Base-by-base conservation (phyloP, 2,329 filamentous ascomycete species). In the Cordyceps militaris region DNA sequence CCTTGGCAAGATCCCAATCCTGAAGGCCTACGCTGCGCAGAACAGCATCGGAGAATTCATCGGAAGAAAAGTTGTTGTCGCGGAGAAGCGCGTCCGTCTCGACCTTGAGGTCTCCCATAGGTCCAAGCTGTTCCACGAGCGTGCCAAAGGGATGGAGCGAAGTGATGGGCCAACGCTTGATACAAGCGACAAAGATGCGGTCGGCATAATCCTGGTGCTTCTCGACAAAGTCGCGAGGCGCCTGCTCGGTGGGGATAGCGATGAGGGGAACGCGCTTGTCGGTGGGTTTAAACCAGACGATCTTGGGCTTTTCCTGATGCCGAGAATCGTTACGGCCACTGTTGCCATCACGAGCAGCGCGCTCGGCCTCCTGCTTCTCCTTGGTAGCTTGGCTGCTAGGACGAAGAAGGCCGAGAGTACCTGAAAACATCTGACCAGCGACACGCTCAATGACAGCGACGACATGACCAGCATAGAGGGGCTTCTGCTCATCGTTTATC, bases 241-340 rank as follows among this genome's bases (percentile, higher is more conserved):
- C 94, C 75, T 99, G 94, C 73, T 99, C 94, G 3, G 94, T 99
- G 1, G 94, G 94, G 63, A 99, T 99, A 56, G 94, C 94, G 72
- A 99, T 99, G 63, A 99, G 80, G 51, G 94, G 94, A 49, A 99
- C 94, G 69, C 94, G 91, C 83, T 99, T 97, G 76, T 99, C 94
- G 1, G 94, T 99, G 59, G 94, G 94, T 80, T 99, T 99, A 79
- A 99, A 99, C 94, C 94, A 99, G 43, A 99, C 94, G 74, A 99
- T 99, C 85, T 99, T 99, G 62, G 94, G 94, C 76, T 97, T 97
- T 63, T 99, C 94, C 70, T 95, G 91, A 56, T 74, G 72, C 56
- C 92, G 89, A 63, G 88, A 86, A 61, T 92, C 89, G 63, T 94
- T 86, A 61, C 88, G 86, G 56, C 76, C 75, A 63, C 82, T 81